These are phyloP conservation scores for Solanum hybrid DNA, from an alignment of 305 asterid genomes.

Conservation along the genomic window DNA sequence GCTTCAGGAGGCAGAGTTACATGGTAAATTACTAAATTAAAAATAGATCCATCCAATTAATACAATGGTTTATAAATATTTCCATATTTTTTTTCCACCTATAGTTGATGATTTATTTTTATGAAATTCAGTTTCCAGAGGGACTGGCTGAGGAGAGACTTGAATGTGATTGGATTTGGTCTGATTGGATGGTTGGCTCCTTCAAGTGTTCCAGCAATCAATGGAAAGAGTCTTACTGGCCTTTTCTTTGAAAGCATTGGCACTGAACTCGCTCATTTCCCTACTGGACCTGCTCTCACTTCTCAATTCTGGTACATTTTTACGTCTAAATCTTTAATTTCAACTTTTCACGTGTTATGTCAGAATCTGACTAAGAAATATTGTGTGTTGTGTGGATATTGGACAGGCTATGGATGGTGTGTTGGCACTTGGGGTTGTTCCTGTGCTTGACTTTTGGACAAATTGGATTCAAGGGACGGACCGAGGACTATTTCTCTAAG, in stretches of 20 bases:
- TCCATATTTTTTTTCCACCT: background rate
- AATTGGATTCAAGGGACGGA: constrained; percentile 98
- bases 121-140: constrained; percentile 49
- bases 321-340: background rate
- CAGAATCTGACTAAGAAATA: background rate
- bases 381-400: background rate
- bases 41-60: background rate
- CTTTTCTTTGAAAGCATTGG: constrained; percentile 90
- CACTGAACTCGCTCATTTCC: constrained; percentile 77
- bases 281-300: constrained; percentile 68
- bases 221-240: constrained; percentile 77
- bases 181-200: constrained; percentile 93
- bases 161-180: constrained; percentile 90
- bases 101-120: background rate
- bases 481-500: constrained; percentile 60
- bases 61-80: background rate
- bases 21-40: constrained; percentile 32
- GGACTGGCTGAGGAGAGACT: constrained; percentile 75
- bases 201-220: constrained; percentile 71
- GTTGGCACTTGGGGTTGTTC: constrained; percentile 85
- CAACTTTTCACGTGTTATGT: background rate
- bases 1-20: constrained; percentile 69
- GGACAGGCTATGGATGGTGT: constrained; percentile 76
- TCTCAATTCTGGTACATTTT: constrained; percentile 63
- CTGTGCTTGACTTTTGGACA: constrained; percentile 77